Evolutionary conservation across 2,329 filamentous ascomycete species (phyloP), one percentile per base, ranked within the genome.

Genomic region (Camptophora hylomeconis): DNA sequence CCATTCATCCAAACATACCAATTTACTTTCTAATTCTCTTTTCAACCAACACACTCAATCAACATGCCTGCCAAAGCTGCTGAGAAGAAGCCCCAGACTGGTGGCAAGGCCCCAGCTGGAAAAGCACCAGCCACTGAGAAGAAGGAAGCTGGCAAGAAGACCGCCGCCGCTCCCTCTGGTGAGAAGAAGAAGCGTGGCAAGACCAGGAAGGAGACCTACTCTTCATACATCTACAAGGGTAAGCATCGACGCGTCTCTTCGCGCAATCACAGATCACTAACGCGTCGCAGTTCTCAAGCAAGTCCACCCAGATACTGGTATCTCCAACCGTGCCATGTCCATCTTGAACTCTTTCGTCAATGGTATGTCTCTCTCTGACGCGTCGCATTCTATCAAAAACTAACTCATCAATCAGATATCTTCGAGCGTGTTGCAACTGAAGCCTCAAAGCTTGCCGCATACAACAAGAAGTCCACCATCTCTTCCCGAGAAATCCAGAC

Each of bases 121-220:
- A 57, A 72, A 54, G 79, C 79, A 61, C 73, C 75, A 25, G 84
- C 87, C 37, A 81, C 80, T 56, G 86, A 94, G 76, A 94, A 94
- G 80, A 94, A 95, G 79, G 87, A 95, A 67, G 89, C 87, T 45
- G 89, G 87, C 71, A 98, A 98, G 82, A 98, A 95, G 80, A 95
- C 89, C 30, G 51, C 58, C 27, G 65, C 72, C 47, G 83, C 87
- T 37, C 75, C 86, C 39, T 75, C 82, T 56, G 89, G 89, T 44
- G 89, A 95, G 52, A 95, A 95, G 84, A 98, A 98, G 82, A 98
- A 95, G 86, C 83, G 89, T 57, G 92, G 84, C 69, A 98, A 98
- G 86, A 82, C 86, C 47, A 79, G 89, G 67, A 95, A 95, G 80
- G 89, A 98, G 74, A 98, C 89, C n/a, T 98, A 98, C 72, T 92